Base-by-base conservation (phyloP, 1,284 basidiomycete genomes). In the Xanthoconium separans region DNA sequence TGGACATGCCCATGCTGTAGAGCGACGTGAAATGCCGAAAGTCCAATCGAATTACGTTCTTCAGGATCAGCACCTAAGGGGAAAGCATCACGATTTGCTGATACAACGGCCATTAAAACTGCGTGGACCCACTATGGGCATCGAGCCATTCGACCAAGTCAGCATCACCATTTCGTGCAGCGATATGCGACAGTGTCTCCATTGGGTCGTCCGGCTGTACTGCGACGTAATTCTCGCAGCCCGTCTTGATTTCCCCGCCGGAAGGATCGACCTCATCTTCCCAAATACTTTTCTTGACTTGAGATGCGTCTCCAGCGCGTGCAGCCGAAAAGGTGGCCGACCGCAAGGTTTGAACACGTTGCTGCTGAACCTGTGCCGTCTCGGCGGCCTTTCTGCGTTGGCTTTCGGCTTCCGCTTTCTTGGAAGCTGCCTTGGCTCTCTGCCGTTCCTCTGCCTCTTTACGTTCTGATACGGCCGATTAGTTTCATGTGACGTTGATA, bases 181-280 rank as follows among this genome's bases (percentile, higher is more conserved):
- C 83, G 51, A 91, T 86, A 61, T 90, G 88, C 53, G 85, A 65
- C 18, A 91, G 72, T 31, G 87, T 87, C 68, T 90, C 81, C 55
- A 73, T 70, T n/a, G 73, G 73, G 67, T 88, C 86, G 48, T 73
- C 61, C 7, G 83, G 82, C 15, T 59, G 60, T 11, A 46, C 57
- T 56, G 74, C 68, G 49, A 82, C 75, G 58, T 83, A 82, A 41
- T 72, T 75, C 45, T 80, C 77, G 55, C 77, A 80, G n/a, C 81
- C 82, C 48, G 68, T 60, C 61, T 79, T 81, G 50, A 84, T 69
- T 71, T 90, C 87, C 27, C 85, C 84, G 34, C 86, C 87, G 18
- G 81, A 74, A 45, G 85, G 83, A 69, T 89, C 86, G 49, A 89
- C 84, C 29, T 74, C 72, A 47, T 86, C 77, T 70, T 88, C 85